phyloP scores from a whole-genome alignment of 495 filamentous ascomycete genomes.

The Annulohypoxylon stygium region DNA sequence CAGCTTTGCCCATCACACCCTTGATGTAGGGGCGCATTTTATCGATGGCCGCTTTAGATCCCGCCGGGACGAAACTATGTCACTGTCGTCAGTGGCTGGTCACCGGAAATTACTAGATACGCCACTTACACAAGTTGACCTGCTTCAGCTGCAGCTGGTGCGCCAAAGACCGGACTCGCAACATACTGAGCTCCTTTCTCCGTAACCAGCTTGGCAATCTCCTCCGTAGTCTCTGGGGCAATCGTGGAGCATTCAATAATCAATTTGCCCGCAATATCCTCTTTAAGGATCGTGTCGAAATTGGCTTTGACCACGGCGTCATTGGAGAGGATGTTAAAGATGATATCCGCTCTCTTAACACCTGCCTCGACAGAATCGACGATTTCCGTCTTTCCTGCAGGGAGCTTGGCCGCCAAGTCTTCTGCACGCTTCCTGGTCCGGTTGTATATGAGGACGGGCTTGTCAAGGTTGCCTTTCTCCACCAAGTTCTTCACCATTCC shows the following conservation, averaged over 20 bases:
- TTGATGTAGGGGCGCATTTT: slow-evolving; percentile 79
- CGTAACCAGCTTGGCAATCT: slow-evolving; percentile 66
- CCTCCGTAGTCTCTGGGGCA: slow-evolving; percentile 82
- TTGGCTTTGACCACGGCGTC: slow-evolving; percentile 75
- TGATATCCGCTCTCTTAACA: slow-evolving; percentile 76
- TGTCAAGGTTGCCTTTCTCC: slow-evolving; percentile 76
- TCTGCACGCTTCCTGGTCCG: slow-evolving; percentile 73
- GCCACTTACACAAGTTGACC: slow-evolving; percentile 70
- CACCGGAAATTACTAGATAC: background rate
- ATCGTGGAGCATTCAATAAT: slow-evolving; percentile 92
- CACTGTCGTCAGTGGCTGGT: slow-evolving; percentile 14
- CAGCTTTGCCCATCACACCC: slow-evolving; percentile 79
- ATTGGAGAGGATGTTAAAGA: slow-evolving; percentile 87
- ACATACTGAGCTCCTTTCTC: slow-evolving; percentile 78
- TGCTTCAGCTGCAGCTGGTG: slow-evolving; percentile 80
- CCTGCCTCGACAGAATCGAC: slow-evolving; percentile 73
- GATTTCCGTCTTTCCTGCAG: slow-evolving; percentile 69
- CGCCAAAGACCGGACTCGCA: slow-evolving; percentile 85
- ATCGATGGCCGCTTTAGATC: slow-evolving; percentile 69
- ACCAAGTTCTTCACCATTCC: slow-evolving; percentile 90
- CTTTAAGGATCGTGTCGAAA: slow-evolving; percentile 65
- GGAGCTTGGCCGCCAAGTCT: slow-evolving; percentile 67
- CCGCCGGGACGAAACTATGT: slow-evolving; percentile 78
- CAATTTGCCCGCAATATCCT: slow-evolving; percentile 73
- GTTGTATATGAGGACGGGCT: slow-evolving; percentile 83